Evolutionary conservation across 2,329 filamentous ascomycete species (phyloP).

Genomic region (Penicillium hordei): DNA sequence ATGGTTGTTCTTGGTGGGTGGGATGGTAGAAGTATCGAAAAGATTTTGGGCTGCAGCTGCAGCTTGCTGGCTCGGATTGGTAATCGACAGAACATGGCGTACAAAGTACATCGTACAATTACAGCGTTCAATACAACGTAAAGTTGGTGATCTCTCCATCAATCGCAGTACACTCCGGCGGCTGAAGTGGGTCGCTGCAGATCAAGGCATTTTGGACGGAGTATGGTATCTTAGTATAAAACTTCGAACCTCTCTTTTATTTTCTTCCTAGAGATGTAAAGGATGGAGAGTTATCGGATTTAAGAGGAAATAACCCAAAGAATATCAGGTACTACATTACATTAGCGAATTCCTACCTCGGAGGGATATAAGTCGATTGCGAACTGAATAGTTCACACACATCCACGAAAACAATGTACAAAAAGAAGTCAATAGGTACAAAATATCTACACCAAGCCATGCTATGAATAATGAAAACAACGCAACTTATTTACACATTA

Average conservation of each 20-base stretch:
- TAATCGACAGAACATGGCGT: constrained; percentile 4
- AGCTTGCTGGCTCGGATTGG: constrained; percentile 1
- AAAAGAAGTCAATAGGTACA: not conserved
- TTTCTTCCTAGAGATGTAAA: not conserved
- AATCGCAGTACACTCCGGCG: constrained; percentile 11
- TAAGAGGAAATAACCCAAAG: too few relatives aligned
- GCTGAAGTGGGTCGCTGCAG: constrained; percentile 15
- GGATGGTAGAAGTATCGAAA: not conserved
- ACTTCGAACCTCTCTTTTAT: not conserved
- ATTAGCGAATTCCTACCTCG: not conserved
- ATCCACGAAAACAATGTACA: not conserved
- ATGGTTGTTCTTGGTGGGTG: constrained; percentile 13
- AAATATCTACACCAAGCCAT: not conserved
- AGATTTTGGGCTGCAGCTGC: not conserved
- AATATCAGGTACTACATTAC: not conserved
- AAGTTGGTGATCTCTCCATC: not conserved
- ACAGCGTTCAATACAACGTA: not conserved
- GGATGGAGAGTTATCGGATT: too few relatives aligned
- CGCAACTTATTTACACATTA: too few relatives aligned
- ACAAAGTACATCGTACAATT: not conserved
- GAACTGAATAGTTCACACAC: not conserved
- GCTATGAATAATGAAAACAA: not conserved
- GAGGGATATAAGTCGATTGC: not conserved
- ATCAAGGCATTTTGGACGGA: not conserved
- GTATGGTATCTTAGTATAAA: not conserved